Base-by-base conservation (phyloP, 345 rosid species). In the Kandelia obovata region DNA sequence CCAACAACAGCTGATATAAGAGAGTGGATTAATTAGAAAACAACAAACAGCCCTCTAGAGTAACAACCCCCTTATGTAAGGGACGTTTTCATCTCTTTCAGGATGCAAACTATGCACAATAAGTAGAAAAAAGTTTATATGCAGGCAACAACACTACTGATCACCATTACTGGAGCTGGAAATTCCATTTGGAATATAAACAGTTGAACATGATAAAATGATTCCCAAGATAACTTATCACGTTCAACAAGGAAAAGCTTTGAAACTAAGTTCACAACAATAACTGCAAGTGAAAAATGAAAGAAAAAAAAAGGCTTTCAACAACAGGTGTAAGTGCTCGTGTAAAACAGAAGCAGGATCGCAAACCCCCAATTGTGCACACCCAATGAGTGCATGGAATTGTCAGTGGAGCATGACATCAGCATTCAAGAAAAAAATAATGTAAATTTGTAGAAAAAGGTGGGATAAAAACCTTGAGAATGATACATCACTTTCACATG, bases 381-480 rank as follows among this genome's bases (percentile, higher is more conserved):
- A 0, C 49, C 13, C 4, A 3, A 3, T 43, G 5, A 43, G 49
- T 2, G 4, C 49, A 43, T 13, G 49, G 17, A 15, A 39, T 39
- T 8, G 1, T 39, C 46, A 3, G 49, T 3, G 17, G 49, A 43
- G 13, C 49, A 13, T 16, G n/a, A 23, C 1, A n/a, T 32, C n/a
- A 23, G 39, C n/a, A 52, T 30, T 19, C 23, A 53, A 20, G 49
- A 15, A 30, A 47, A 10, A 4, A 8, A 46, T 19, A 47, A 21
- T 30, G 56, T 46, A 34, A 20, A 56, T 53, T 31, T 53, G 31
- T 15, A 43, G 11, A 57, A 55, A 7, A 32, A 37, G 31, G 15
- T 20, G 21, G 19, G 51, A 51, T 25, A n/a, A 65, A 77, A 71
- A 95, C 99, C 97, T 92, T 53, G 97, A 87, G 81, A 77, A 83